Evolutionary conservation across 2,329 filamentous ascomycete genomes (phyloP), one percentile per base, ranked within the genome.

Genomic region (Ascochyta pisi): DNA sequence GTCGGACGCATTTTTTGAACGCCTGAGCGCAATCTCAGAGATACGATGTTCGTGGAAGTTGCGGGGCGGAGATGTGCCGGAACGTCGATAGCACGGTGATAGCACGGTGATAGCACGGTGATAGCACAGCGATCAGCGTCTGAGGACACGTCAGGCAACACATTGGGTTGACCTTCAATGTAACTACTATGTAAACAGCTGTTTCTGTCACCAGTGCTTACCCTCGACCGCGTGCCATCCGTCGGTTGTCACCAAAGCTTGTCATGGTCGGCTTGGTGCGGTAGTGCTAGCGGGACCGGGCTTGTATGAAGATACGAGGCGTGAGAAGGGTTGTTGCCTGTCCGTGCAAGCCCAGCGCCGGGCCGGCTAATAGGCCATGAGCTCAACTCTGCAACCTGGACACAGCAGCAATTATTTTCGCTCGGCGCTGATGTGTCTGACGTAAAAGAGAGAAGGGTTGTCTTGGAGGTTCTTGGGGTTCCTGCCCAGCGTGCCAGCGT

Each of bases 211-310:
- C 39, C 43, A 43, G 45, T 57, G 60, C 54, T 57, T 52, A 53
- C 31, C 33, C 37, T 41, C 48, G 26, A 33, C 43, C 34, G 43
- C 40, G 34, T 53, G 43, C 43, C 42, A 27, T 54, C 37, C 31
- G 50, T 47, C 44, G 50, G 58, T 57, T 62, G 58, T 60, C 54
- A 64, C 39, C 31, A 57, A 58, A 57, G 63, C 58, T 63, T 62
- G 58, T 58, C 43, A 29, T 39, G 37, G 26, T 37, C 46, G 54
- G 45, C 2, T 6, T 43, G 54, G 47, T 51, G 24, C 29, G 40
- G 46, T 46, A 43, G 61, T 58, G 61, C 49, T 48, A 46, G 44
- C 29, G 19, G 43, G 46, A 49, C 45, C 51, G 33, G 48, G 44
- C 44, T 37, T 23, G 49, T 57, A 39, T 45, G 48, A 57, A 52